phyloP scores from a whole-genome alignment of 805 yeast species.

The Metschnikowia arizonensis region DNA sequence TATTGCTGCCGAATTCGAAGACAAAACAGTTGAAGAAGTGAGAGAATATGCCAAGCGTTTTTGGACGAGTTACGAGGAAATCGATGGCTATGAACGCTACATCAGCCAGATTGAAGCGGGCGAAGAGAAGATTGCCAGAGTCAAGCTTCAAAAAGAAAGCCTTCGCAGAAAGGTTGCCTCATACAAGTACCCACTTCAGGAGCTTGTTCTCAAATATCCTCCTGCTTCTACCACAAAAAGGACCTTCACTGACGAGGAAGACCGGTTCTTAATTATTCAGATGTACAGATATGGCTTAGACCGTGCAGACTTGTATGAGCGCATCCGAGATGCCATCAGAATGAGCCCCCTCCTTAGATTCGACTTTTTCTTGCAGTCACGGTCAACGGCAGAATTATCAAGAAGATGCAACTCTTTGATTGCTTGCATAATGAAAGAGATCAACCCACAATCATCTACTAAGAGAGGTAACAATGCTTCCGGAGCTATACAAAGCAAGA shows the following conservation, averaged over 20 bases:
- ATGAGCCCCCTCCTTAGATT: conserved; percentile 75
- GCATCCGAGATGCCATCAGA: conserved; percentile 69
- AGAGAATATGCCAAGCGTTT: conserved; percentile 71
- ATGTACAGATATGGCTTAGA: conserved; percentile 79
- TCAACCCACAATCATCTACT: conserved; percentile 15
- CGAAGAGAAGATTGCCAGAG: conserved; percentile 70
- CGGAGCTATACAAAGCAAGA: neutral
- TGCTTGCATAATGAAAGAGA: conserved; percentile 68
- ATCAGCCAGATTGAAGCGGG: conserved; percentile 80
- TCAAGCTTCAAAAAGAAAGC: conserved; percentile 70
- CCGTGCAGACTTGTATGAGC: conserved; percentile 71
- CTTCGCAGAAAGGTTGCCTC: conserved; percentile 69
- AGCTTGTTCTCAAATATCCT: conserved; percentile 66
- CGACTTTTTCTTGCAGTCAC: conserved; percentile 81
- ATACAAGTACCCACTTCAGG: conserved; percentile 75
- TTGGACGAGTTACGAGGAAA: conserved; percentile 73
- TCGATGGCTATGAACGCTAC: conserved; percentile 87
- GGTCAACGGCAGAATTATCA: conserved; percentile 71
- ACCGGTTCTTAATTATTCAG: conserved; percentile 78
- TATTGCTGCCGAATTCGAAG: conserved; percentile 77
- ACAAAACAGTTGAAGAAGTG: conserved; percentile 77
- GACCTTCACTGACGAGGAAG: conserved; percentile 83
- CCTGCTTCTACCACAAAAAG: conserved; percentile 61
- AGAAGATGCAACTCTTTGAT: conserved; percentile 80
- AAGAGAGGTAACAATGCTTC: neutral